phyloP scores from a whole-genome alignment of 768 basidiomycete species.

The Lentinula detonsa region DNA sequence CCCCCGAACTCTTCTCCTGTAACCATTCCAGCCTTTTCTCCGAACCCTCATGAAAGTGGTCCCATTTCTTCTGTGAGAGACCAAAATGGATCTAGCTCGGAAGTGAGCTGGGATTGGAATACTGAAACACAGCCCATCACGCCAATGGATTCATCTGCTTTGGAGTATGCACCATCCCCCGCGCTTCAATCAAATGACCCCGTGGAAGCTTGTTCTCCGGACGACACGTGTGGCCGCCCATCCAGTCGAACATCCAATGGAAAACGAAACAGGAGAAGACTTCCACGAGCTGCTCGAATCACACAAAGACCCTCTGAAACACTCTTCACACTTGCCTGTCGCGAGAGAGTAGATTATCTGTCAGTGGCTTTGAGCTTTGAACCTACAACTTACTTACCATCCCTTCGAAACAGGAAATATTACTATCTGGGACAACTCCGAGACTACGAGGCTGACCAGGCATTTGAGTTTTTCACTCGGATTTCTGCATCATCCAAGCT shows the following conservation, averaged over 20 bases:
- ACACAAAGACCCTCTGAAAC: background rate
- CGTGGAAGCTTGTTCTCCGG: background rate
- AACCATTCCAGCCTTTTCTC: background rate
- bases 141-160: background rate
- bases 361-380: background rate
- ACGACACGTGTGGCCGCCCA: background rate
- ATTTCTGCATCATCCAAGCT: background rate
- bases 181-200: no score
- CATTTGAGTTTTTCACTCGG: background rate
- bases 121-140: background rate
- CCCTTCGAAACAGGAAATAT: background rate
- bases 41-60: no score
- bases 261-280: background rate
- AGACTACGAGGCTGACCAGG: background rate
- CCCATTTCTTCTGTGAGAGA: background rate
- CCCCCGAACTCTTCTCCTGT: background rate
- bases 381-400: background rate
- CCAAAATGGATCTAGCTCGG: background rate
- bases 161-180: background rate
- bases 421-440: background rate
- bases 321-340: conserved; percentile 2
- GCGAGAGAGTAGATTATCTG: conserved; percentile 2
- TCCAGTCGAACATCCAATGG: background rate
- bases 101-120: background rate
- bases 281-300: background rate